These are phyloP conservation scores for Ganoderma leucocontextum DNA, from an alignment of 1,284 basidiomycete genomes.

Conservation along the genomic window DNA sequence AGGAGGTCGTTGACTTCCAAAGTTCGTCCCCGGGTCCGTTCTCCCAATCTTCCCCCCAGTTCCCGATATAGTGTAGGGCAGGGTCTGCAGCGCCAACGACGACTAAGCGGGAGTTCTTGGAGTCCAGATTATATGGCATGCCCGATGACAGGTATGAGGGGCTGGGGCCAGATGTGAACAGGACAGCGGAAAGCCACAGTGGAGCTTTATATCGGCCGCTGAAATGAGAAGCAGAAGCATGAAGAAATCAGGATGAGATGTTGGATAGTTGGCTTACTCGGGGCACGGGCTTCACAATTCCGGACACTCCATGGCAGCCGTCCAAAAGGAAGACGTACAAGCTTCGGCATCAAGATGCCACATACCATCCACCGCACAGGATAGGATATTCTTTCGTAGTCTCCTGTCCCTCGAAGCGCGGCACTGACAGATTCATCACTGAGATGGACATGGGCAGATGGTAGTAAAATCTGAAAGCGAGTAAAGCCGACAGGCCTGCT, in stretches of 20 bases:
- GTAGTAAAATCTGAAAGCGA: background rate
- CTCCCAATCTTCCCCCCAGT: background rate
- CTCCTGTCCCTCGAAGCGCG: background rate
- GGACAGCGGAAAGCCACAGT: background rate
- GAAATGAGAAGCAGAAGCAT: background rate
- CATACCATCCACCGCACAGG: background rate
- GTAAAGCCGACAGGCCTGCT: background rate
- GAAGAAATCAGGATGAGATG: background rate
- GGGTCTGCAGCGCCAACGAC: background rate
- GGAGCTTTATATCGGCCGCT: background rate
- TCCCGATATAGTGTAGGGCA: background rate
- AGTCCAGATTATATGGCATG: background rate
- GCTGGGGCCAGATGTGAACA: background rate
- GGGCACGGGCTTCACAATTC: background rate
- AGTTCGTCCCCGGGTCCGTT: background rate
- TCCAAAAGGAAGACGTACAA: background rate
- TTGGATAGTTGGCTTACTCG: background rate
- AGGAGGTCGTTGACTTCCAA: background rate
- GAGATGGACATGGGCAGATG: background rate
- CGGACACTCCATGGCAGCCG: no score
- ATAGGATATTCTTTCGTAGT: background rate
- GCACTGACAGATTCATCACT: background rate
- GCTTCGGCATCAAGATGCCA: slow-evolving; percentile 1
- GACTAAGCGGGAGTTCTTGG: background rate
- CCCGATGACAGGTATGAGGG: background rate